These are phyloP conservation scores for Jackrogersella minutella DNA, from an alignment of 495 filamentous ascomycete species.

Conservation along the genomic window DNA sequence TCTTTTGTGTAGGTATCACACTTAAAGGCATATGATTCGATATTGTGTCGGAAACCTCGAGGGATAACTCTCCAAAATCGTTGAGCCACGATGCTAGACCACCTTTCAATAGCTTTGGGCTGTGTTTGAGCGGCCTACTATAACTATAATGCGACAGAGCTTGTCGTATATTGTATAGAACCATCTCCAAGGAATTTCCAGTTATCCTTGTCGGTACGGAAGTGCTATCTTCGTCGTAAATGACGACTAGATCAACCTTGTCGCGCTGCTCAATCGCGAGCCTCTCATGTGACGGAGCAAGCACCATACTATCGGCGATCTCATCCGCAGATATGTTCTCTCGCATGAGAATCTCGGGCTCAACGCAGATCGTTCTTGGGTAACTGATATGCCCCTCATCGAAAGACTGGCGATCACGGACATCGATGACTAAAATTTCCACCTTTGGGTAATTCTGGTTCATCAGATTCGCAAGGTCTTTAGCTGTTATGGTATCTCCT, in stretches of 20 bases:
- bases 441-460: slow-evolving; percentile 54
- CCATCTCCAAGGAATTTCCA: slow-evolving; percentile 56
- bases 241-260: slow-evolving; percentile 85
- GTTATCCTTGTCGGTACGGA: slow-evolving; percentile 53
- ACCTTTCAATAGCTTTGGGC: slow-evolving; percentile 79
- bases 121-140: slow-evolving; percentile 67
- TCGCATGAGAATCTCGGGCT: slow-evolving; percentile 76
- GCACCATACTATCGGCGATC: slow-evolving; percentile 79
- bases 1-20: slow-evolving; percentile 14
- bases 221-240: slow-evolving; percentile 79
- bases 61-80: slow-evolving; percentile 73
- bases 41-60: slow-evolving; percentile 51
- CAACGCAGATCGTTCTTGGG: slow-evolving; percentile 84
- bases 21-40: slow-evolving; percentile 39
- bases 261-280: slow-evolving; percentile 76
- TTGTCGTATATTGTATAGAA: slow-evolving; percentile 74
- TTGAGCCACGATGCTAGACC: slow-evolving; percentile 88
- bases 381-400: slow-evolving; percentile 88
- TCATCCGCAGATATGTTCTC: slow-evolving; percentile 85
- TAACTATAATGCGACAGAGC: slow-evolving; percentile 86
- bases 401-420: slow-evolving; percentile 81
- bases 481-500: slow-evolving; percentile 68
- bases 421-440: slow-evolving; percentile 82
- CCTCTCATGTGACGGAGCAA: slow-evolving; percentile 78
- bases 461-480: slow-evolving; percentile 72